Conservation (phyloP, 164 flowering plant species). For the Protea cynaroides region DNA sequence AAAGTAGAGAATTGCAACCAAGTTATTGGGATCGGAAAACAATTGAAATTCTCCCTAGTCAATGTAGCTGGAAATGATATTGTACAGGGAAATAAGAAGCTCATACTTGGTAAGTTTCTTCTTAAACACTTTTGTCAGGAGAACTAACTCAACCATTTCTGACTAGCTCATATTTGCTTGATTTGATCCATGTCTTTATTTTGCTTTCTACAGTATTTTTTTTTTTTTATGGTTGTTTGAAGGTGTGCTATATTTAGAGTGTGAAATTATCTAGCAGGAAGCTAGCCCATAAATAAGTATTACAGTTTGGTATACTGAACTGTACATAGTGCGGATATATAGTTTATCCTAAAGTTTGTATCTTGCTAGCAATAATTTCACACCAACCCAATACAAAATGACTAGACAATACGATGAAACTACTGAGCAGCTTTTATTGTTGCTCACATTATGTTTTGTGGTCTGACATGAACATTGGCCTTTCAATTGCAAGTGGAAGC, state of each 20-base stretch:
- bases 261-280: too few species aligned
- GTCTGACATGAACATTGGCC: not conserved
- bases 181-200: too few species aligned
- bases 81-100: conserved; percentile 92
- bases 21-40: conserved; percentile 72
- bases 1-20: conserved; percentile 97
- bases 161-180: too few species aligned
- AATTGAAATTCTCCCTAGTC: conserved; percentile 72
- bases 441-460: not conserved
- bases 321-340: not conserved
- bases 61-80: conserved; percentile 87
- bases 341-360: not conserved
- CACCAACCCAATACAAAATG: not conserved
- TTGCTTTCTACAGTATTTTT: too few species aligned
- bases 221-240: too few species aligned
- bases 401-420: not conserved
- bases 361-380: not conserved
- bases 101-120: conserved; percentile 62
- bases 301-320: too few species aligned
- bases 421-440: not conserved
- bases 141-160: too few species aligned
- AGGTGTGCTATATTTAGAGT: too few species aligned
- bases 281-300: too few species aligned
- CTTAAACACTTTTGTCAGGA: not conserved
- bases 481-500: not conserved